Percentiles rank a stretch among this genome's conserved stretches.
These are phyloP conservation scores for Mortierella sp. DNA, from an alignment of 371 early-diverging fungal genomes.

Conservation along the genomic window DNA sequence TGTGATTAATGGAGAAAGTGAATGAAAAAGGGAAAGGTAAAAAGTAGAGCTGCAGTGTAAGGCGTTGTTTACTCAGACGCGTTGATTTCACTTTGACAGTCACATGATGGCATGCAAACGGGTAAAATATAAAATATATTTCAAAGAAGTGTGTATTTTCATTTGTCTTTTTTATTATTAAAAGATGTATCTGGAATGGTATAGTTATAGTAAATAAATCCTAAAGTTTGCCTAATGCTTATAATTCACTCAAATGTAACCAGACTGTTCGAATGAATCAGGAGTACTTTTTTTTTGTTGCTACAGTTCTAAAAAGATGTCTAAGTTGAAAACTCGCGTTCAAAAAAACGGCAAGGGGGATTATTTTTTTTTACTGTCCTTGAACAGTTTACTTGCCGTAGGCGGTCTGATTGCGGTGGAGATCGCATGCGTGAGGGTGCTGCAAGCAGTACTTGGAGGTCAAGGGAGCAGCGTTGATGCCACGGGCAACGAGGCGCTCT, in stretches of 20 bases:
- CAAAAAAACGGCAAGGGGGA: not conserved
- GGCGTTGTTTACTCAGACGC: not conserved
- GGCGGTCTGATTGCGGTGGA: slow-evolving; percentile 46
- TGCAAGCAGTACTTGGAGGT: slow-evolving; percentile 58
- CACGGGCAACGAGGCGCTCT: slow-evolving; percentile 68
- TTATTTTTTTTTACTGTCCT: slow-evolving; percentile 10
- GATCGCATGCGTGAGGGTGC: slow-evolving; percentile 57
- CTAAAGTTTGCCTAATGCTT: not conserved
- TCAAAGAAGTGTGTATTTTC: not conserved
- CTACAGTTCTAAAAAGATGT: slow-evolving; percentile 5
- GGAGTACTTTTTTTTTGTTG: slow-evolving; percentile 9
- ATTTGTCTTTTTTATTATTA: slow-evolving; percentile 15
- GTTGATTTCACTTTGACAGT: not conserved
- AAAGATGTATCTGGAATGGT: slow-evolving; percentile 14
- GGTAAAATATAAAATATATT: not conserved
- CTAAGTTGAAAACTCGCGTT: slow-evolving; percentile 9
- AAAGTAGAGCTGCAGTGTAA: not conserved
- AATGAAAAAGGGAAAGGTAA: not conserved
- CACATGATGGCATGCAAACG: not conserved
- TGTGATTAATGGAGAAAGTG: not conserved
- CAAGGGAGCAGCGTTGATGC: slow-evolving; percentile 46
- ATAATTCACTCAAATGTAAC: slow-evolving; percentile 15
- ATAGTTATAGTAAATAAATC: slow-evolving; percentile 14
- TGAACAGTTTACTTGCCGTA: slow-evolving; percentile 36
- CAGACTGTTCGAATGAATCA: slow-evolving; percentile 28